Evolutionary conservation across 2,329 filamentous ascomycete genomes (phyloP).

Genomic region (Sporothrix humicola): DNA sequence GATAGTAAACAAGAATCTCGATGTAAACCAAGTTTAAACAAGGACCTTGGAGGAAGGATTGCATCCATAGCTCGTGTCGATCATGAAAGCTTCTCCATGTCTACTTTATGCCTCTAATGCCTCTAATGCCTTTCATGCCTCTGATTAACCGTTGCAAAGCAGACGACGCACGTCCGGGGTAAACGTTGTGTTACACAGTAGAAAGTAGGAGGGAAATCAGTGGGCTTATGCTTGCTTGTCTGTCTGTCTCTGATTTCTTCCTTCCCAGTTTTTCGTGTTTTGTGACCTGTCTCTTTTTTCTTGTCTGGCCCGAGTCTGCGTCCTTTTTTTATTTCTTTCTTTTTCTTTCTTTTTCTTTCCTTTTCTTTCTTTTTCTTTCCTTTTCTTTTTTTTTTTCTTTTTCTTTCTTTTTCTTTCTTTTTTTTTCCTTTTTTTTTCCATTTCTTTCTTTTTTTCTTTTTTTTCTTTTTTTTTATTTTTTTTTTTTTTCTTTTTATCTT

Average conservation of each 20-base stretch:
- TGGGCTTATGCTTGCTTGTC: not conserved
- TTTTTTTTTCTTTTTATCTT: too few species aligned
- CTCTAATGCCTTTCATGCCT: not conserved
- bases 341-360: not conserved
- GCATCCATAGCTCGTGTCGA: not conserved
- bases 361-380: not conserved
- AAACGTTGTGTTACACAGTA: not conserved
- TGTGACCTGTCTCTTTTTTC: conserved; percentile 6
- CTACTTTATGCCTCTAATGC: not conserved
- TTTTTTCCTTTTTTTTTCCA: too few species aligned
- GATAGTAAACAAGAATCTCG: not conserved
- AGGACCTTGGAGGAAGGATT: not conserved
- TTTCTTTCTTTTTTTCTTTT: too few species aligned
- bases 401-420: too few species aligned
- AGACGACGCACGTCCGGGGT: not conserved
- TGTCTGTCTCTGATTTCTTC: not conserved
- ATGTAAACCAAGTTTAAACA: not conserved
- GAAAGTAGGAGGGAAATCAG: not conserved
- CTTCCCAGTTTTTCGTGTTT: conserved; percentile 6
- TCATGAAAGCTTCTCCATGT: not conserved
- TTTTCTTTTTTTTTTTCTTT: too few species aligned
- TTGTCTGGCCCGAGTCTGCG: not conserved
- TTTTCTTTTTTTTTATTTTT: too few species aligned
- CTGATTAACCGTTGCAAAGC: not conserved
- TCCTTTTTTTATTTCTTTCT: not conserved